phyloP scores from a whole-genome alignment of 371 early-diverging fungal genomes.

The Haplosporangium sp. region DNA sequence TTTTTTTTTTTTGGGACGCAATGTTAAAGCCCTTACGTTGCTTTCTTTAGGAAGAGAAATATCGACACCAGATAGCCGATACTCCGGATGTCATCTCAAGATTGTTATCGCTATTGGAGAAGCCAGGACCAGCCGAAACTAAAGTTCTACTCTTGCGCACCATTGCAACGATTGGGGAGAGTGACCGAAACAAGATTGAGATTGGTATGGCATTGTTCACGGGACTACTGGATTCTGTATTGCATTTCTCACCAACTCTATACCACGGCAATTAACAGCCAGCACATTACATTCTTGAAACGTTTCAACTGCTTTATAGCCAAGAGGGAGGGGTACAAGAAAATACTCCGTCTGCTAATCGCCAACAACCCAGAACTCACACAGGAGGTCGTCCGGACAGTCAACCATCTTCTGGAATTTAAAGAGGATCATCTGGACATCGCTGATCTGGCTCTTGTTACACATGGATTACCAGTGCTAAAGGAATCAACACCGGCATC shows the following conservation, averaged over 20 bases:
- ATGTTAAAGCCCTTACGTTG: neutral
- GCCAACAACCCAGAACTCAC: slow-evolving; percentile 47
- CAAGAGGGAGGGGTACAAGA: slow-evolving; percentile 54
- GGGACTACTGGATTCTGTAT: too few relatives aligned
- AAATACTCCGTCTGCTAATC: slow-evolving; percentile 54
- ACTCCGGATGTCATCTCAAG: slow-evolving; percentile 52
- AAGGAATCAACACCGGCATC: slow-evolving; percentile 14
- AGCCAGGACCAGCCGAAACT: slow-evolving; percentile 41
- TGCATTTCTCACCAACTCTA: too few relatives aligned
- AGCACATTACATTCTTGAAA: too few relatives aligned
- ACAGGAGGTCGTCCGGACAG: slow-evolving; percentile 55
- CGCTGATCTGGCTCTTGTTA: slow-evolving; percentile 28
- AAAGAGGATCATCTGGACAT: slow-evolving; percentile 30
- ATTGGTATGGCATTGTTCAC: slow-evolving; percentile 34
- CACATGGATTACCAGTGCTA: slow-evolving; percentile 10
- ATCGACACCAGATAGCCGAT: slow-evolving; percentile 45
- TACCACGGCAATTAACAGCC: too few relatives aligned
- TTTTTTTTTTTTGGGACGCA: too few relatives aligned
- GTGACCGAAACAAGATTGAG: slow-evolving; percentile 58
- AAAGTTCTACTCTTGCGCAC: slow-evolving; percentile 50
- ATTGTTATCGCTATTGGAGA: slow-evolving; percentile 44
- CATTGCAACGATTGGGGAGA: slow-evolving; percentile 55
- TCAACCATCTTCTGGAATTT: slow-evolving; percentile 55
- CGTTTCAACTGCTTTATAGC: slow-evolving; percentile 15
- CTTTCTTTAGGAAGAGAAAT: slow-evolving; percentile 48